Evolutionary conservation across 2,329 filamentous ascomycete genomes (phyloP).

Genomic region (Colletotrichum spaethianum): DNA sequence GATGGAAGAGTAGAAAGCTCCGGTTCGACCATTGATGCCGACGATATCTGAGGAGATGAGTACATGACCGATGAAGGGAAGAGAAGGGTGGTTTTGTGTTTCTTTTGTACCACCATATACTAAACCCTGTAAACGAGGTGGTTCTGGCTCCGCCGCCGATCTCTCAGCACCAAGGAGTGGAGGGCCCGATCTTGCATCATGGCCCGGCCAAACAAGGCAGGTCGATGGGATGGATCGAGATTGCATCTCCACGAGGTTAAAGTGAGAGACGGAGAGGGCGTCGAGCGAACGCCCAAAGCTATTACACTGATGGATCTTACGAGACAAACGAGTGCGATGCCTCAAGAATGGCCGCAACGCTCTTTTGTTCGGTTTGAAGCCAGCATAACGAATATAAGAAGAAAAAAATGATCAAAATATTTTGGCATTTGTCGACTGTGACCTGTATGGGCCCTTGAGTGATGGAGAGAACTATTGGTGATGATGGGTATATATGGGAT

Average conservation of each 20-base stretch:
- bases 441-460: constrained; percentile 26
- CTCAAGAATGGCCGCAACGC: constrained; percentile 28
- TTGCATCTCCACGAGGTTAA: constrained; percentile 77
- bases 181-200: constrained; percentile 54
- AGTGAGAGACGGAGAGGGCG: constrained; percentile 75
- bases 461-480: constrained; percentile 11
- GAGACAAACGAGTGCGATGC: constrained; percentile 40
- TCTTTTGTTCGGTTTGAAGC: constrained; percentile 33
- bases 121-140: constrained; percentile 63
- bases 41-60: constrained; percentile 42
- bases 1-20: constrained; percentile 83
- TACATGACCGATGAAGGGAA: constrained; percentile 44
- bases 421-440: constrained; percentile 27
- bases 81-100: constrained; percentile 50
- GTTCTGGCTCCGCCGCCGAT: constrained; percentile 73
- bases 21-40: constrained; percentile 34
- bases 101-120: constrained; percentile 66
- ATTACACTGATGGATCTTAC: constrained; percentile 47
- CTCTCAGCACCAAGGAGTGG: constrained; percentile 80
- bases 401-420: constrained; percentile 32
- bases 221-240: constrained; percentile 48
- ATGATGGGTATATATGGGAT: constrained; percentile 6
- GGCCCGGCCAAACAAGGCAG: constrained; percentile 31
- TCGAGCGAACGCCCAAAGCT: constrained; percentile 70
- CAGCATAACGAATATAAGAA: constrained; percentile 35